Percentiles rank a stretch among this genome's conserved stretches.
phyloP scores from a whole-genome alignment of 805 yeast species.

The Yarrowia sp. region DNA sequence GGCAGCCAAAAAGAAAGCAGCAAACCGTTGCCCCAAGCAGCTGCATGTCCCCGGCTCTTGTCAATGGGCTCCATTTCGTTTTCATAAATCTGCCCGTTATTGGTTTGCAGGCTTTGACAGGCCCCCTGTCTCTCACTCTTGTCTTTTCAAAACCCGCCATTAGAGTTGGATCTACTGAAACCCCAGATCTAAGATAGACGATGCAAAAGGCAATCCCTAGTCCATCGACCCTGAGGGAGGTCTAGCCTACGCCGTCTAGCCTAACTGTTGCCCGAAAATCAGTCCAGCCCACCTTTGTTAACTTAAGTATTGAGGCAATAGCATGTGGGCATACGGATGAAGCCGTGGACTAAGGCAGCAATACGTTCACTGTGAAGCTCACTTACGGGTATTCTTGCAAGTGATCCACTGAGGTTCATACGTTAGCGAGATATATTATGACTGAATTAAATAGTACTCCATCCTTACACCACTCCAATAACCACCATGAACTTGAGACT shows the following conservation, averaged over 20 bases:
- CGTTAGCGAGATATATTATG: neutral
- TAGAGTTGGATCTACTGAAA: slow-evolving; percentile 20
- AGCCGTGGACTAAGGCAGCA: too few species aligned
- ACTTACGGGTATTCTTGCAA: too few species aligned
- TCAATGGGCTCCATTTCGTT: neutral
- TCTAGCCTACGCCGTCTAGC: too few species aligned
- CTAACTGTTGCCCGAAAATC: too few species aligned
- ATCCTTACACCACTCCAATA: slow-evolving; percentile 14
- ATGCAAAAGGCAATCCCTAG: neutral
- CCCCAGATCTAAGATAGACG: slow-evolving; percentile 13
- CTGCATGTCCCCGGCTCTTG: too few species aligned
- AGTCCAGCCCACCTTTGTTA: slow-evolving; percentile 9
- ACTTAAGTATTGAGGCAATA: neutral
- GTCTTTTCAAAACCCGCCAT: too few species aligned
- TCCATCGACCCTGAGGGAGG: neutral
- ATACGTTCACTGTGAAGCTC: too few species aligned
- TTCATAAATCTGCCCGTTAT: neutral
- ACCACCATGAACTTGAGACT: slow-evolving; percentile 35
- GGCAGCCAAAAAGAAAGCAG: slow-evolving; percentile 21
- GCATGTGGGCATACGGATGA: too few species aligned
- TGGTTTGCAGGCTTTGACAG: neutral
- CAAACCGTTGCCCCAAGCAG: neutral
- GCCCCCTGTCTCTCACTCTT: neutral
- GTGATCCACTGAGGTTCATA: too few species aligned
- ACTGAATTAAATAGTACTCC: neutral